Evolutionary conservation across 2,329 filamentous ascomycete genomes (phyloP).

Genomic region (Cladosporium sp.): DNA sequence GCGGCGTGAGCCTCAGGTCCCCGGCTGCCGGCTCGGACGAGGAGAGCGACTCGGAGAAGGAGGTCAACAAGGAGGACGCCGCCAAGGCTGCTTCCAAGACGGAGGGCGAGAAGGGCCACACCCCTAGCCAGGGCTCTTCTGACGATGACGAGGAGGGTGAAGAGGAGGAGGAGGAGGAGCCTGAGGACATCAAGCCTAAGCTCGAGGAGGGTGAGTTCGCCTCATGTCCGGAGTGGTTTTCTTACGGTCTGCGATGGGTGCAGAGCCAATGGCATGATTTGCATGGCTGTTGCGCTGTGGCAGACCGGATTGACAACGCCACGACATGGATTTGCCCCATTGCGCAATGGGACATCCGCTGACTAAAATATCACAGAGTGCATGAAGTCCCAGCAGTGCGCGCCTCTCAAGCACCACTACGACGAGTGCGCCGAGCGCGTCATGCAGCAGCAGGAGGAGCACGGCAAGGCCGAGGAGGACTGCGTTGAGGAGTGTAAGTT

Average conservation of each 20-base stretch:
- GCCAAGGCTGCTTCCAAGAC: constrained; percentile 25
- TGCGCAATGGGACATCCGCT: background rate
- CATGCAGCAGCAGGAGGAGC: constrained; percentile 64
- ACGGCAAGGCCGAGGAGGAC: constrained; percentile 80
- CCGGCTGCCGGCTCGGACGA: constrained; percentile 42
- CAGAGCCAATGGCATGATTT: background rate
- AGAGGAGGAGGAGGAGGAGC: constrained; percentile 74
- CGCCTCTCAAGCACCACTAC: constrained; percentile 92
- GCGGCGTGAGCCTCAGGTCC: constrained; percentile 35
- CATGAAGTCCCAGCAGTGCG: constrained; percentile 78
- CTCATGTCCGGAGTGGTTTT: background rate
- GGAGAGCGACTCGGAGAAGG: constrained; percentile 38
- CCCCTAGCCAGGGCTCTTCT: constrained; percentile 31
- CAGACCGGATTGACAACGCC: too few relatives aligned
- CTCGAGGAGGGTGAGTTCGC: constrained; percentile 78
- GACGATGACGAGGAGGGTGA: constrained; percentile 51
- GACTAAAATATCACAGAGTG: constrained; percentile 62
- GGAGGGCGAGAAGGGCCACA: constrained; percentile 24
- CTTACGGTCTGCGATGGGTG: background rate
- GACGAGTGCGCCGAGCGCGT: constrained; percentile 98
- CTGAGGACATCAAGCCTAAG: constrained; percentile 74
- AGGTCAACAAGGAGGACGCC: constrained; percentile 40
- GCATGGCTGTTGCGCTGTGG: too few relatives aligned
- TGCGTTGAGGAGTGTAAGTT: constrained; percentile 98
- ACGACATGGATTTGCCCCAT: too few relatives aligned